A percentile compares a stretch with the other conserved stretches of the same genome.
These are phyloP conservation scores for Trichoderma sp. DNA, from an alignment of 2,329 filamentous ascomycete genomes.

Conservation along the genomic window DNA sequence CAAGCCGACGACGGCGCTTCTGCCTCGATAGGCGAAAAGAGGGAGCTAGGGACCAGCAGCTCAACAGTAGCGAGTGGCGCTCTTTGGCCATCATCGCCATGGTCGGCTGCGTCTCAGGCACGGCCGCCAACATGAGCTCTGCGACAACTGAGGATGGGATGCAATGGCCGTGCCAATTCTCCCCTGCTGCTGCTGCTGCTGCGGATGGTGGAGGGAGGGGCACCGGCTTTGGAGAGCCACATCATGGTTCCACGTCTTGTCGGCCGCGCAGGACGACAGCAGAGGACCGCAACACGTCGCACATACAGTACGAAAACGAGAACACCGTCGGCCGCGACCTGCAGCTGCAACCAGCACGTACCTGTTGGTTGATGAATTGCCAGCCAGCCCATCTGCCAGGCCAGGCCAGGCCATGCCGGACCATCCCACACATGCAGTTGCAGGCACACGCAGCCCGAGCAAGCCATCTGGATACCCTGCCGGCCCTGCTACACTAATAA, in stretches of 20 bases:
- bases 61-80: slow-evolving; percentile 23
- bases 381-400: not conserved
- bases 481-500: not conserved
- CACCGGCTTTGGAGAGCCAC: not conserved
- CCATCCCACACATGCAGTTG: not conserved
- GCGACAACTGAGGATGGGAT: not conserved
- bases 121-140: slow-evolving; percentile 9
- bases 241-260: not conserved
- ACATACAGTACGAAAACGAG: not conserved
- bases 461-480: not conserved
- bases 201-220: not conserved
- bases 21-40: not conserved
- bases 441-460: not conserved
- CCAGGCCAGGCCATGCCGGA: not conserved
- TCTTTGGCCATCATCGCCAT: slow-evolving; percentile 1
- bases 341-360: slow-evolving; percentile 10
- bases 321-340: not conserved
- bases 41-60: not conserved
- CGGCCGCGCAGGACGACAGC: not conserved
- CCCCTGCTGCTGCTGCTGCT: not conserved
- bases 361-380: not conserved
- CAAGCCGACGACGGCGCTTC: slow-evolving; percentile 15
- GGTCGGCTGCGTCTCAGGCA: slow-evolving; percentile 22
- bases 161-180: not conserved
- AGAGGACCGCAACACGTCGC: not conserved